Evolutionary conservation across 2,329 filamentous ascomycete genomes (phyloP).

Genomic region (Fusarium papillatum): DNA sequence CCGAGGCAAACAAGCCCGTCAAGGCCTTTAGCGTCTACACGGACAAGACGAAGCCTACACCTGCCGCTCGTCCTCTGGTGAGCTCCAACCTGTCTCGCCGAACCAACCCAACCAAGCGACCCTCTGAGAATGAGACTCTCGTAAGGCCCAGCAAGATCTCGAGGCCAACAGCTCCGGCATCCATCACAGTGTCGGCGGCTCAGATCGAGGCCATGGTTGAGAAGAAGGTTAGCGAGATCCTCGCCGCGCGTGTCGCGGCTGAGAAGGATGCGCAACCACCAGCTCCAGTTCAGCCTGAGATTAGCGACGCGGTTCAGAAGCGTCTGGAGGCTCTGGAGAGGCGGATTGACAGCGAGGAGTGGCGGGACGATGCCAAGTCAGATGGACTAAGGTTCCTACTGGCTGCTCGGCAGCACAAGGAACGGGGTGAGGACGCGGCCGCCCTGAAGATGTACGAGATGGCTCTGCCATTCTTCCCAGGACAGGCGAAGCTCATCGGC

Average conservation of each 20-base stretch:
- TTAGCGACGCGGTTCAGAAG: conserved; percentile 84
- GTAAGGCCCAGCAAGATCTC: conserved; percentile 63
- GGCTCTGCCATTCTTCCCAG: conserved; percentile 87
- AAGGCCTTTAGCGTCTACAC: conserved; percentile 92
- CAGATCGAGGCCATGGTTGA: conserved; percentile 94
- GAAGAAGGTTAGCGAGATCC: conserved; percentile 89
- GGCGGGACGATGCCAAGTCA: conserved; percentile 77
- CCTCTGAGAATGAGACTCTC: conserved; percentile 55
- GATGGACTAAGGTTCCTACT: conserved; percentile 89
- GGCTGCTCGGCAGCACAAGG: conserved; percentile 93
- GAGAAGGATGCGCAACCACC: conserved; percentile 53
- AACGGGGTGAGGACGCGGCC: conserved; percentile 81
- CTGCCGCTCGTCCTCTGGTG: conserved; percentile 49
- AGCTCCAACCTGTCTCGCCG: conserved; percentile 52
- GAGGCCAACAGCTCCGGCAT: conserved; percentile 43
- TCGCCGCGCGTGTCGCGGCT: conserved; percentile 77
- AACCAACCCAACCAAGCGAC: conserved; percentile 56
- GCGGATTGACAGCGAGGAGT: conserved; percentile 78
- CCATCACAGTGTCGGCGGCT: conserved; percentile 72
- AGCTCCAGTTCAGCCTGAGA: conserved; percentile 57
- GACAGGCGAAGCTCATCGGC: conserved; percentile 80
- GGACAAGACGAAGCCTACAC: conserved; percentile 72
- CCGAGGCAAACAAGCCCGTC: conserved; percentile 75
- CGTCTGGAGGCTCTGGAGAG: conserved; percentile 88
- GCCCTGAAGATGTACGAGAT: conserved; percentile 90